Conservation (phyloP, 2,329 filamentous ascomycete genomes). For the Curvularia verruculosa region DNA sequence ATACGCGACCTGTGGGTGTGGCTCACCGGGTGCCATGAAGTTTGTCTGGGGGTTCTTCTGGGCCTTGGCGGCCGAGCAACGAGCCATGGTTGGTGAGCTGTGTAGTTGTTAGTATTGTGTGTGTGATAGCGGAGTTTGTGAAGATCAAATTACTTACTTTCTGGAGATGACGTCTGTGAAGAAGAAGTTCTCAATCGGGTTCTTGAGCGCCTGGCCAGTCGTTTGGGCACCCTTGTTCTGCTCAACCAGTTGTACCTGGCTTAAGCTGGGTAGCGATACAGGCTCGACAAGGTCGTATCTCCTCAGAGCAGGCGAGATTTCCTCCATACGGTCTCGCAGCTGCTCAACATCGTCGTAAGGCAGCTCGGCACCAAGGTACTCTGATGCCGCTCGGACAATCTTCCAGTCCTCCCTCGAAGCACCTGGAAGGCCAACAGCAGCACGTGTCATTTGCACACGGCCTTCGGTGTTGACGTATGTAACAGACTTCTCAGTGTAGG, state of each 20-base stretch:
- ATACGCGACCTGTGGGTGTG: constrained; percentile 51
- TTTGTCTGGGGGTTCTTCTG: constrained; percentile 57
- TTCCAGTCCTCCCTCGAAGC: constrained; percentile 98
- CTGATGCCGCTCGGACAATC: constrained; percentile 90
- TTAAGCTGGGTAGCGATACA: constrained; percentile 71
- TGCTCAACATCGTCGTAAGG: constrained; percentile 92
- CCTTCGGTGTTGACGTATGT: constrained; percentile 99
- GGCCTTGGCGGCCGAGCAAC: constrained; percentile 92
- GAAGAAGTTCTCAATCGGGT: constrained; percentile 94
- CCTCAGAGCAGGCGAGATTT: constrained; percentile 88
- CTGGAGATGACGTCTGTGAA: constrained; percentile 97
- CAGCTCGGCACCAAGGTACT: constrained; percentile 85
- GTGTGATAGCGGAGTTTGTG: neutral
- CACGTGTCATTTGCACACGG: constrained; percentile 89
- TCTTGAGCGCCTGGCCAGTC: constrained; percentile 77
- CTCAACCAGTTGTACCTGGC: constrained; percentile 94
- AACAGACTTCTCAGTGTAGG: constrained; percentile 95
- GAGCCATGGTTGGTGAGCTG: constrained; percentile 97
- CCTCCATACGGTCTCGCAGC: constrained; percentile 89
- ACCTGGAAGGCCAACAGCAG: constrained; percentile 85
- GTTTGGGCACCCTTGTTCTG: constrained; percentile 87
- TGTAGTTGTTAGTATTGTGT: constrained; percentile 20
- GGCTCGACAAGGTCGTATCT: constrained; percentile 92
- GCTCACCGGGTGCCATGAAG: constrained; percentile 58
- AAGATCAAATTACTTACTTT: constrained; percentile 69